Evolutionary conservation across 2,329 filamentous ascomycete genomes (phyloP).

Genomic region (Monilinia aucupariae): DNA sequence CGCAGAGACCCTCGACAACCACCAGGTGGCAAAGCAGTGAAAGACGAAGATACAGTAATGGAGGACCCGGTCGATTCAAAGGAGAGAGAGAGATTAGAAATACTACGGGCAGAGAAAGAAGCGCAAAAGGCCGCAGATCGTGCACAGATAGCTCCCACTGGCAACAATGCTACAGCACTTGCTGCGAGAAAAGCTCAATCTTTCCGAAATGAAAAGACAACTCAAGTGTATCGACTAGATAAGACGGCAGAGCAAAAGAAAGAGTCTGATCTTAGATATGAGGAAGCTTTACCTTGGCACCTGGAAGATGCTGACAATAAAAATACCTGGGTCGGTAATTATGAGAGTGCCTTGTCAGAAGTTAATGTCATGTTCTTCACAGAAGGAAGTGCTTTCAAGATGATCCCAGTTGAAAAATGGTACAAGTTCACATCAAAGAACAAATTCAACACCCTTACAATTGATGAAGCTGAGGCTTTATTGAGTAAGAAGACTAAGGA

Average conservation of each 20-base stretch:
- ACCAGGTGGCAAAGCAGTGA: slow-evolving; percentile 57
- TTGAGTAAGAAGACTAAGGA: slow-evolving; percentile 75
- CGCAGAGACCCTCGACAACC: slow-evolving; percentile 76
- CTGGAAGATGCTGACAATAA: slow-evolving; percentile 94
- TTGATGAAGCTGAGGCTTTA: slow-evolving; percentile 78
- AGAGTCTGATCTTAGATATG: slow-evolving; percentile 70
- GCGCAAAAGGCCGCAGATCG: slow-evolving; percentile 81
- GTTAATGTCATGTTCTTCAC: slow-evolving; percentile 76
- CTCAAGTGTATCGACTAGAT: slow-evolving; percentile 79
- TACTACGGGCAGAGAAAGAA: slow-evolving; percentile 71
- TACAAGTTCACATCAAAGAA: slow-evolving; percentile 83
- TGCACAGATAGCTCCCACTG: slow-evolving; percentile 85
- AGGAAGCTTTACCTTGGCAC: slow-evolving; percentile 94
- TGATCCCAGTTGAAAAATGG: slow-evolving; percentile 93
- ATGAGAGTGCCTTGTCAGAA: slow-evolving; percentile 82
- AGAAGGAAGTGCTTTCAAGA: slow-evolving; percentile 63
- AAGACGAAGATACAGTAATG: slow-evolving; percentile 48
- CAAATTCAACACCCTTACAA: slow-evolving; percentile 68
- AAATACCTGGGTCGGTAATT: slow-evolving; percentile 87
- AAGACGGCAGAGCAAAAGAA: slow-evolving; percentile 64
- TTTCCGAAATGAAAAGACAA: slow-evolving; percentile 77
- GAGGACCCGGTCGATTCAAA: slow-evolving; percentile 46
- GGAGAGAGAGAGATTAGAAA: slow-evolving; percentile 60
- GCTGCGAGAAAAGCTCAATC: slow-evolving; percentile 45
- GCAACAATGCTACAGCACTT: slow-evolving; percentile 45